Percentiles rank a stretch among this genome's conserved stretches.
phyloP scores from a whole-genome alignment of 1,284 basidiomycete genomes.

The Rhodofomes roseus region DNA sequence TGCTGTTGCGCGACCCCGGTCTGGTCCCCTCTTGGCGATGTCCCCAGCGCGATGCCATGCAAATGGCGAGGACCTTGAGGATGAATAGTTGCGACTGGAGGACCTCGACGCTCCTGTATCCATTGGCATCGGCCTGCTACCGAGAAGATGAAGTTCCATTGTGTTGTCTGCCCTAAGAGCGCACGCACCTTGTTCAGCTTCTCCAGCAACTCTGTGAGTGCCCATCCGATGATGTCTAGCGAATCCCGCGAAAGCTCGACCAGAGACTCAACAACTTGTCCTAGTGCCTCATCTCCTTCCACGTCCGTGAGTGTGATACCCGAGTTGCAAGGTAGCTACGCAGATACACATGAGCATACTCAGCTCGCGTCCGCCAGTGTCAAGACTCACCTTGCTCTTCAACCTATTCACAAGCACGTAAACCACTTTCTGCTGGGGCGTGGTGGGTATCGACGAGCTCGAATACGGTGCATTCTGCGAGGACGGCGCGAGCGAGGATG shows the following conservation, averaged over 20 bases:
- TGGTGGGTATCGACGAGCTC: slow-evolving; percentile 25
- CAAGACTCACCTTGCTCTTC: slow-evolving; percentile 57
- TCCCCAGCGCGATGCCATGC: slow-evolving; percentile 77
- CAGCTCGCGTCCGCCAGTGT: not conserved
- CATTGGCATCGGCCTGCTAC: slow-evolving; percentile 49
- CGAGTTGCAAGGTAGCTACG: slow-evolving; percentile 82
- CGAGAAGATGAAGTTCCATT: not conserved
- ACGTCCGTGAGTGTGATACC: slow-evolving; percentile 69
- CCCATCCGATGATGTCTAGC: slow-evolving; percentile 74
- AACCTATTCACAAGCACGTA: slow-evolving; percentile 68
- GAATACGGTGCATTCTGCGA: slow-evolving; percentile 22
- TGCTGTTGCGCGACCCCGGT: slow-evolving; percentile 40
- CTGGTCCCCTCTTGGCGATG: slow-evolving; percentile 36
- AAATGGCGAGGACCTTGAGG: slow-evolving; percentile 78
- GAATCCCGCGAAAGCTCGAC: slow-evolving; percentile 76
- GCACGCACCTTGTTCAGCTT: slow-evolving; percentile 68
- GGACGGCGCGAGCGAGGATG: slow-evolving; percentile 24
- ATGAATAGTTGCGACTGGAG: slow-evolving; percentile 90
- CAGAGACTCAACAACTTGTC: slow-evolving; percentile 73
- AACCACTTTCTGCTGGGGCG: slow-evolving; percentile 71
- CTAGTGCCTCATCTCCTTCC: slow-evolving; percentile 71
- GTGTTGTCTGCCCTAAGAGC: not conserved
- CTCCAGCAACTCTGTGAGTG: slow-evolving; percentile 74
- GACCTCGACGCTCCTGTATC: slow-evolving; percentile 62
- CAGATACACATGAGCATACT: not conserved